Base-by-base conservation (phyloP, 495 filamentous ascomycete species). In the Lophiostoma macrostomum region DNA sequence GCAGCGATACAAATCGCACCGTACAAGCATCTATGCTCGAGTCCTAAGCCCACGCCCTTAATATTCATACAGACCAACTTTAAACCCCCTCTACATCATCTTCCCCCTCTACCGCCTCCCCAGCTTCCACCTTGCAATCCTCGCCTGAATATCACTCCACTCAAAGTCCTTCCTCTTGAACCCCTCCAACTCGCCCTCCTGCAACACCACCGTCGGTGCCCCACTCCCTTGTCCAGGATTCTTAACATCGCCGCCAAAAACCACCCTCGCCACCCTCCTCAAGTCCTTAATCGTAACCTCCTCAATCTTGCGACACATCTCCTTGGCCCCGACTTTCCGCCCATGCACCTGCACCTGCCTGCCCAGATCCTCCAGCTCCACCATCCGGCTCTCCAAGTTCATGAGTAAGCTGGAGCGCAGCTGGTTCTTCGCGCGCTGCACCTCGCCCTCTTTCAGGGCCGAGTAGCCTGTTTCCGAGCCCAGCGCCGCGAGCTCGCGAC, bases 371-470 rank as follows among this genome's bases (percentile, higher is more conserved):
- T 99, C 93, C n/a, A 99, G 74, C 70, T 96, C 94, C 11, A 97
- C 89, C 93, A 97, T 96, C 34, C 94, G 80, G 52, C 82, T 87
- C 74, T 99, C 93, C 0, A 99, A 79, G 72, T 99, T 99, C 94
- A 99, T 97, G 31, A 99, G 79, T 20, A 99, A 74, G 32, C 84
- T 87, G 11, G 85, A 90, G 29, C 89, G 79, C 28, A 99, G 82
- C 74, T 97, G 94, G 66, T 99, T 99, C 80, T 99, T 99, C 10
- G 93, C 93, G n/a, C 93, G 82, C 66, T 85, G 83, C 20, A 99
- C 93, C 71, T 97, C 93, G 35, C 74, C 79, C 1, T 78, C 66
- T 58, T 85, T 77, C n/a, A 99, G 76, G 1, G 59, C 49, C 1
- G 35, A 39, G 31, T 51, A 58, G 5, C 62, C 62, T 4, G 43